A percentile compares a stretch with the other conserved stretches of the same genome.
phyloP scores from a whole-genome alignment of 768 basidiomycete genomes.

The Psilocybe subaeruginosa region DNA sequence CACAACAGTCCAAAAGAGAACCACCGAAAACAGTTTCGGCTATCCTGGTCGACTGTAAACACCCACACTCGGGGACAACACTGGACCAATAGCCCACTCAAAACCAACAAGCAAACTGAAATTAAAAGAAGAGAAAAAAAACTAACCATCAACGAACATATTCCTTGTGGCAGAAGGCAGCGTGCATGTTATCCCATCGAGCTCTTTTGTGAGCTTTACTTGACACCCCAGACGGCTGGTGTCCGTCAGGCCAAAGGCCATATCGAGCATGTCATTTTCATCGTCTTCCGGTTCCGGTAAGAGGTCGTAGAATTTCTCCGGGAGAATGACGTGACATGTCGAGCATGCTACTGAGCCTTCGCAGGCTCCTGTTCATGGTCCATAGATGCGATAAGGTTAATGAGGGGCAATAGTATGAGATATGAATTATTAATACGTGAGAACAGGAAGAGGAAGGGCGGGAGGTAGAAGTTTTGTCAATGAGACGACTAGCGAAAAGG shows the following conservation, averaged over 20 bases:
- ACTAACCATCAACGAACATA: slow-evolving; percentile 94
- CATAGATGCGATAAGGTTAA: neutral
- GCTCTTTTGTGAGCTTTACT: slow-evolving; percentile 73
- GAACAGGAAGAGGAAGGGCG: neutral
- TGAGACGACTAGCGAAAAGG: neutral
- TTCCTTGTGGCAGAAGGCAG: slow-evolving; percentile 93
- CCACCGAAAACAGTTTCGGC: no score
- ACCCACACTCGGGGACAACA: no score
- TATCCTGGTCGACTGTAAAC: no score
- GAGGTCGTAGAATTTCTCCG: slow-evolving; percentile 79
- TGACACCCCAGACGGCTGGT: slow-evolving; percentile 86
- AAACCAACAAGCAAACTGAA: no score
- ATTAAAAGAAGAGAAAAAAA: no score
- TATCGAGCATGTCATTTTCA: slow-evolving; percentile 98
- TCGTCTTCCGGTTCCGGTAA: slow-evolving; percentile 96
- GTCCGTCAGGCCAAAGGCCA: slow-evolving; percentile 96
- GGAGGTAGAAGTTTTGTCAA: neutral
- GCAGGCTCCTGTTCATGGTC: slow-evolving; percentile 75
- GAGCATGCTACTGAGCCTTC: slow-evolving; percentile 97
- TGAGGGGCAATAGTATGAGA: neutral
- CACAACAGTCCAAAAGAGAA: no score
- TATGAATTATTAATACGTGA: neutral
- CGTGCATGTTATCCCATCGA: slow-evolving; percentile 85
- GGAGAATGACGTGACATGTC: slow-evolving; percentile 89
- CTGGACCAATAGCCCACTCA: no score